phyloP scores from a whole-genome alignment of 805 yeast genomes.

The Wickerhamiella brachini region DNA sequence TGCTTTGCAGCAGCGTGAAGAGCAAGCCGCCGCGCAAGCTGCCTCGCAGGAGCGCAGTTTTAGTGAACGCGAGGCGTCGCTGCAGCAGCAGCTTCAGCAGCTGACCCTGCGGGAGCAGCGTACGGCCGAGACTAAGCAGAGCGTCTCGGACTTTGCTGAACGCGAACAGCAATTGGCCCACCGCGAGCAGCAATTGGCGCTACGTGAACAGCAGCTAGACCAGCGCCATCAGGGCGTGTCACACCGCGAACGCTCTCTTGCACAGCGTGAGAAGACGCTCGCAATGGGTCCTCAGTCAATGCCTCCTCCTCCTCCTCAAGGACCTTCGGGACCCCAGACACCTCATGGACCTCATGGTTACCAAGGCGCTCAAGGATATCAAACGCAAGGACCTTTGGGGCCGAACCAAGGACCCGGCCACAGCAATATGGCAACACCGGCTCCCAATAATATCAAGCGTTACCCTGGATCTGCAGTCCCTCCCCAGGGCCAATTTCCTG shows the following conservation, averaged over 20 bases:
- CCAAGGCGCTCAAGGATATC: too few species aligned
- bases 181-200: conserved; percentile 6
- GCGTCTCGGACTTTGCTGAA: conserved; percentile 1
- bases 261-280: conserved; percentile 4
- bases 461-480: conserved; percentile 13
- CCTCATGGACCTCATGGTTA: neutral
- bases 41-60: conserved; percentile 2
- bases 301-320: too few species aligned
- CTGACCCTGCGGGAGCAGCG: conserved; percentile 4
- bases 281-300: neutral
- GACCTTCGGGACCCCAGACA: neutral
- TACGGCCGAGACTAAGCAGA: neutral
- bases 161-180: conserved; percentile 7
- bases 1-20: conserved; percentile 5
- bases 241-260: conserved; percentile 12
- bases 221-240: conserved; percentile 13
- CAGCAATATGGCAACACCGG: neutral
- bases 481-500: conserved; percentile 10
- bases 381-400: too few species aligned
- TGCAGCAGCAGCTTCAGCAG: conserved; percentile 9
- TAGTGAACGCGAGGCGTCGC: conserved; percentile 3
- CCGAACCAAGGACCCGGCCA: too few species aligned
- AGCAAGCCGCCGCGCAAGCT: conserved; percentile 1
- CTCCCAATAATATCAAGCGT: conserved; percentile 9
- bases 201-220: conserved; percentile 7